Evolutionary conservation across 1,139 yeast genomes (phyloP), one percentile per base, ranked within the genome.

Genomic region (Debaryomyces fabryi): DNA sequence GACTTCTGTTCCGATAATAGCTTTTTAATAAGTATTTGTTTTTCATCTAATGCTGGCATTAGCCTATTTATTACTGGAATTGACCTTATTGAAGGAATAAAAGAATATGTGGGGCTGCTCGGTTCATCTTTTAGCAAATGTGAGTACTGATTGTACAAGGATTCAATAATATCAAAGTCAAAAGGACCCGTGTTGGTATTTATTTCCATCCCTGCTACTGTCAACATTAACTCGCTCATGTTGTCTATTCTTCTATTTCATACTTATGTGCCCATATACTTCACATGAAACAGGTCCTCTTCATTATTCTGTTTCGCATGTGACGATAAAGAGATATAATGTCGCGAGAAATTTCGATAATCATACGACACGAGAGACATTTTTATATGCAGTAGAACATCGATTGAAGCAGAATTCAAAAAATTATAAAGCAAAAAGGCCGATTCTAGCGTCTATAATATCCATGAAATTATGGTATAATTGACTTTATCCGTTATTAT

Each of bases 1-100:
- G 81, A 74, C 47, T 75, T 76, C 64, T 83, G 88, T 52, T 78
- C 78, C 12, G 71, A 71, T 20, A 77, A 54, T 6, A 86, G 65
- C 35, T 49, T 47, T 25, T 64, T 59, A 8, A 73, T 64, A 16
- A 57, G 51, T 33, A 50, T 52, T 29, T 64, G 59, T 45, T 68
- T 70, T 16, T 65, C 71, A 48, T 69, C 69, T 2, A 56, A 46
- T 7, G 52, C 53, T 0, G 74, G 70, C 4, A 71, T 36, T 4
- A 71, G 39, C 24, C 62, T 52, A n/a, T 61, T 63, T 2, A 72
- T 15, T 4, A 70, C 21, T 1, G 77, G 76, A 4, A 72, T 36
- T 5, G 58, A 52, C 33, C 63, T 53, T 15, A 56, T 29, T 4
- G 56, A 49, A 9, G 37, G 40, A 32, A 46, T 33, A 15, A 33